Evolutionary conservation across 176 grass and related monocot genomes (phyloP), one percentile per base, ranked within the genome.

Genomic region (Poa pratensis): DNA sequence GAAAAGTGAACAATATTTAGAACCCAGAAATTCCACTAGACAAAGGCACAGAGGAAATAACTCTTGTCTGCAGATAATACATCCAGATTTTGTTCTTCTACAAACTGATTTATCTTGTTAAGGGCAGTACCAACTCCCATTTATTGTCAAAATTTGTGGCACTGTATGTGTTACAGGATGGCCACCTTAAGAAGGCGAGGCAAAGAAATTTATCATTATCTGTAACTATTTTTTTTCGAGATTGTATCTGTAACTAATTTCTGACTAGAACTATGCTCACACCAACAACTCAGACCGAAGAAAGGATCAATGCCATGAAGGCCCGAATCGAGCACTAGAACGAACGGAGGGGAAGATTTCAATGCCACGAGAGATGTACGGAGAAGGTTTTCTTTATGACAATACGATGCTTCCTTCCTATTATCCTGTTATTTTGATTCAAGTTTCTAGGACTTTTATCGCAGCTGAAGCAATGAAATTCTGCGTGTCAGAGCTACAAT

Each of bases 31-130:
- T 32, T 43, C 40, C 4, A 69, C 35, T 35, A 32, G 7, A 69
- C 10, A 48, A 18, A 12, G 5, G 48, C 43, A 40, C 23, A 75
- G 59, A 72, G 30, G 32, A 71, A 66, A 42, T 0, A 0, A 0
- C 60, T 18, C 92, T 75, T 94, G 75, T 89, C 86, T 65, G 76
- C 53, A 89, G 89, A 81, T 74, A 94, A 52, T 12, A 85, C 32
- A 69, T 94, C 89, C 37, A 94, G 51, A 52, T 63, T 82, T 79
- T 75, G 77, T 74, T 79, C 65, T 85, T 91, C 89, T 30, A 85
- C 57, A 51, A 94, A 88, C 7, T 89, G 77, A 58, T 89, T 89
- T 30, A 91, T 46, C 51, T 74, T 94, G 7, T 85, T 84, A 87
- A 94, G 87, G 54, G 72, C 48, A 27, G 30, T 68, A 48, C 40